Base-by-base conservation (phyloP, 441 rosid species). In the Bruguiera hainesii region DNA sequence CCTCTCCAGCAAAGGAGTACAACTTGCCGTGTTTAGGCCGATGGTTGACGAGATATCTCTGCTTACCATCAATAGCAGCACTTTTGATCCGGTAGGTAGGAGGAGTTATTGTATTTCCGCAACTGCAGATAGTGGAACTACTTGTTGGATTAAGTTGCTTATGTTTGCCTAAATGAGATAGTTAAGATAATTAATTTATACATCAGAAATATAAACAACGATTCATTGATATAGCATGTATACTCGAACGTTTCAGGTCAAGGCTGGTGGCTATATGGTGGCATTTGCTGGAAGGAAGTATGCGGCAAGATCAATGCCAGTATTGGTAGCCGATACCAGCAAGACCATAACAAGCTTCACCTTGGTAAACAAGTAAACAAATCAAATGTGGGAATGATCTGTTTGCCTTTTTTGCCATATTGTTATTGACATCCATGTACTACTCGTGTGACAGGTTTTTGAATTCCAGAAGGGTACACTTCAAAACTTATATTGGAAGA, bases 281-380 rank as follows among this genome's bases (percentile, higher is more conserved):
- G 99, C 96, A 30, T 94, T 89, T 65, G 90, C 98, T 1, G 99
- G 99, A 23, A 79, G 85, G 7, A 87, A 87, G 57, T 86, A 89
- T 39, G 98, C 98, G 39, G 99, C 99, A 52, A 87, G 99, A 80
- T 91, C 99, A 19, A 57, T 69, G 1, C 96, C 98, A 26, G 65
- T 73, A 11, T 78, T 84, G 79, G 83, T 94, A 48, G 75, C 86
- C 9, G 96, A 94, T 52, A 68, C 48, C 51, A 70, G 37, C 39
- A 82, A 82, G 82, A 85, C 79, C 55, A 75, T 89, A 57, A 89
- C 90, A n/a, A 81, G 85, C 60, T 87, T 91, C 72, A 93, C 96
- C n/a, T 76, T 93, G 88, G 98, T 93, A 88, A 78, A 18, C 56
- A 51, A 51, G 5, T 53, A 10, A 13, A 65, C 2, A 15, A 51